phyloP scores from a whole-genome alignment of 169 alveolate species.

The Condylostoma magnum region DNA sequence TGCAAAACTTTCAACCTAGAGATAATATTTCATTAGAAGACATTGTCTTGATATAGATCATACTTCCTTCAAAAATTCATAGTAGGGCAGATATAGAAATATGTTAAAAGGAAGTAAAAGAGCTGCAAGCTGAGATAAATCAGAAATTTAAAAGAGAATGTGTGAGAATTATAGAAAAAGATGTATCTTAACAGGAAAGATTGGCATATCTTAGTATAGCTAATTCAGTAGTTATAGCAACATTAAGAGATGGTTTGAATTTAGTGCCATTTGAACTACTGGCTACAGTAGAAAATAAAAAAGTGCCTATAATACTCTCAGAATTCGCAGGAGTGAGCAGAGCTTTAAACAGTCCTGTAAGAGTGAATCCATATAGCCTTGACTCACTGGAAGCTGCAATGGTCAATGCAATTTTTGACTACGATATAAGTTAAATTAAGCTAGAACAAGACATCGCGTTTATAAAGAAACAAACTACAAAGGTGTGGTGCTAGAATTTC shows the following conservation, averaged over 20 bases:
- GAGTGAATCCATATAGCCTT: constrained; percentile 23
- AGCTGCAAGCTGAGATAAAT: constrained; percentile 12
- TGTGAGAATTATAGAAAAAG: neutral
- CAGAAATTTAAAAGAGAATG: neutral
- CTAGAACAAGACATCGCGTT: constrained; percentile 4
- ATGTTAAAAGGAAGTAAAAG: neutral
- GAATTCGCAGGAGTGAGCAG: constrained; percentile 30
- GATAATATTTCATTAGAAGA: no score
- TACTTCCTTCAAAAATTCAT: neutral
- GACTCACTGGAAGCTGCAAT: constrained; percentile 1
- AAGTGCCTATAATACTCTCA: neutral
- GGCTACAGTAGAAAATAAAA: neutral
- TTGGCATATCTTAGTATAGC: constrained; percentile 13
- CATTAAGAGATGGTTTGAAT: constrained; percentile 23
- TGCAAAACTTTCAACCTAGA: neutral
- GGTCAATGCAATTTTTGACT: neutral
- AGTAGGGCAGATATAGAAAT: neutral
- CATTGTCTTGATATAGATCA: no score
- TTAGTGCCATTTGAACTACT: constrained; percentile 17
- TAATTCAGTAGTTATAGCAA: neutral
- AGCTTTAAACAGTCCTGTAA: constrained; percentile 2
- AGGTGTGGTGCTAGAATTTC: neutral
- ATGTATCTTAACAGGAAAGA: neutral
- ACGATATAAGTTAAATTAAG: neutral
- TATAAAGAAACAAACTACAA: neutral